These are phyloP conservation scores for Malus hybrid DNA, from an alignment of 331 rosid species.

Conservation along the genomic window DNA sequence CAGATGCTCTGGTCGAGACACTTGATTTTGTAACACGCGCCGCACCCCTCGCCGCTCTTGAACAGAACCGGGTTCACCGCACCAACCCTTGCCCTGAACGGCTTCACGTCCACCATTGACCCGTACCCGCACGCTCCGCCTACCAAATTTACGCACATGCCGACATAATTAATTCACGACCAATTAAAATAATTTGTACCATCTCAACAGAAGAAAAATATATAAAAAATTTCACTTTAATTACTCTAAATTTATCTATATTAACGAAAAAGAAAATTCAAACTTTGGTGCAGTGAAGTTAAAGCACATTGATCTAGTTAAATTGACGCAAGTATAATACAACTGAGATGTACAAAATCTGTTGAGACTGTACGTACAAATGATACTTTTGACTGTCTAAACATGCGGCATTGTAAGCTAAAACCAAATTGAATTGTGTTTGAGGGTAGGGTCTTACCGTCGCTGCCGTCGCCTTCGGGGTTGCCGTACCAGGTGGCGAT, in stretches of 20 bases:
- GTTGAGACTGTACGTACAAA: background rate
- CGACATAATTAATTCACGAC: background rate
- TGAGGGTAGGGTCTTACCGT: constrained; percentile 36
- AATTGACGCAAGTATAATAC: too few species aligned
- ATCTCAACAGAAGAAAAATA: background rate
- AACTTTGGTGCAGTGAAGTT: too few species aligned
- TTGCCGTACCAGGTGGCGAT: constrained; percentile 93
- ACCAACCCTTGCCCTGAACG: constrained; percentile 70
- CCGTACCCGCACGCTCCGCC: constrained; percentile 99
- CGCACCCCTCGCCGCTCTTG: constrained; percentile 84
- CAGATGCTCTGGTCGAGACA: constrained; percentile 64
- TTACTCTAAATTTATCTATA: too few species aligned
- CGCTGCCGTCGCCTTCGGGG: constrained; percentile 93
- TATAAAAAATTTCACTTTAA: background rate
- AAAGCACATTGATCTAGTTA: too few species aligned
- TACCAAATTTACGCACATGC: background rate
- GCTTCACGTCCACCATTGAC: constrained; percentile 69
- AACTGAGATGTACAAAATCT: too few species aligned
- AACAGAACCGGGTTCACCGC: constrained; percentile 75
- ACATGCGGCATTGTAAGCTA: background rate
- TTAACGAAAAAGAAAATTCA: too few species aligned
- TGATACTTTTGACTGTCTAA: background rate
- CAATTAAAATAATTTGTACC: background rate
- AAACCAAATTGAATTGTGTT: background rate
- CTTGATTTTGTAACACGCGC: constrained; percentile 79